phyloP scores from a whole-genome alignment of 2,329 filamentous ascomycete genomes.

The Exophiala sideris region DNA sequence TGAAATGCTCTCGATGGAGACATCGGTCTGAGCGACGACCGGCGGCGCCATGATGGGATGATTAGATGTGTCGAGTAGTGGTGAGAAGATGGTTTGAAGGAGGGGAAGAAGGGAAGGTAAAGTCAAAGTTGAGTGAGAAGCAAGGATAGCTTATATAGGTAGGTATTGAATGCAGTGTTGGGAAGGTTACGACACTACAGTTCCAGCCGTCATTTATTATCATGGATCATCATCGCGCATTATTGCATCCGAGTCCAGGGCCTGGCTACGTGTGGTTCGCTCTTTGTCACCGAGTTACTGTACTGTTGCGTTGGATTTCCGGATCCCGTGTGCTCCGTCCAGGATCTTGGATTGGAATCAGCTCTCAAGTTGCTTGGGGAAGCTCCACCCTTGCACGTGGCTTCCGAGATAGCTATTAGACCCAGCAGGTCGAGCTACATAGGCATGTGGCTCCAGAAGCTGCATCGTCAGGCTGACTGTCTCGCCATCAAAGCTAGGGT shows the following conservation, averaged over 20 bases:
- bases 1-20: constrained; percentile 56
- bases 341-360: no score
- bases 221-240: not conserved
- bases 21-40: constrained; percentile 25
- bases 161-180: not conserved
- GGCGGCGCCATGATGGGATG: constrained; percentile 14
- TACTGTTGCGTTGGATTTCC: no score
- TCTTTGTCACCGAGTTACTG: no score
- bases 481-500: not conserved
- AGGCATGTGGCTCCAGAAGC: not conserved
- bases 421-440: constrained; percentile 1
- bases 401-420: not conserved
- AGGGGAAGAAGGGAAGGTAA: not conserved
- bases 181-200: no score
- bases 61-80: not conserved
- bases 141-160: not conserved
- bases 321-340: no score
- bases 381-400: constrained; percentile 12
- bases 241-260: not conserved
- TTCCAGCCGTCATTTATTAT: not conserved
- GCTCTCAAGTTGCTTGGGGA: not conserved
- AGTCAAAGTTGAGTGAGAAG: constrained; percentile 1
- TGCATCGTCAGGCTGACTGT: constrained; percentile 12
- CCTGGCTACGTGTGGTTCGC: not conserved
- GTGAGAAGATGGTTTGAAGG: not conserved